A percentile compares a stretch with the other conserved stretches of the same genome.
Conservation (phyloP, 371 early-diverging fungal genomes). For the Smittium culicis region DNA sequence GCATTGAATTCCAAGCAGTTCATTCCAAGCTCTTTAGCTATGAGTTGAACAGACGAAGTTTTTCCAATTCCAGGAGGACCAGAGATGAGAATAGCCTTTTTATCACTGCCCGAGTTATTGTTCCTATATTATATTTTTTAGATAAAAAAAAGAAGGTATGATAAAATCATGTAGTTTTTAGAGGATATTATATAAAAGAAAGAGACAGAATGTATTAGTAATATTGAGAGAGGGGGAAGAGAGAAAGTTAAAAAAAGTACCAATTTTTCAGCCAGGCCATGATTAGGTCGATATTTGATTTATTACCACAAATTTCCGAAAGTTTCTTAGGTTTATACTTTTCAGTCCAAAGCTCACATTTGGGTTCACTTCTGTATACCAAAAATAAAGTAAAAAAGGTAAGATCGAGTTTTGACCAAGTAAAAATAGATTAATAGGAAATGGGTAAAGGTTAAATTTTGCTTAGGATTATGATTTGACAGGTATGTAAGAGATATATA, state of each 20-base stretch:
- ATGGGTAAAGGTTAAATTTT: too few relatives aligned
- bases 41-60: conserved; percentile 90
- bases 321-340: conserved; percentile 82
- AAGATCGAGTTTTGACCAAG: too few relatives aligned
- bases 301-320: conserved; percentile 90
- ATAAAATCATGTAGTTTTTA: neutral
- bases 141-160: neutral
- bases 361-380: neutral
- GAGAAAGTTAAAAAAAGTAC: conserved; percentile 26
- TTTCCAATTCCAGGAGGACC: conserved; percentile 99
- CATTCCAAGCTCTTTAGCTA: conserved; percentile 63
- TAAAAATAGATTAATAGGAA: too few relatives aligned
- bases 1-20: conserved; percentile 97
- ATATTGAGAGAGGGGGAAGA: neutral
- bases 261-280: conserved; percentile 59
- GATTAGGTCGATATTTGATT: conserved; percentile 48
- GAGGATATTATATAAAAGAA: too few relatives aligned
- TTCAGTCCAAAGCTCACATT: conserved; percentile 80
- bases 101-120: conserved; percentile 21
- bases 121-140: conserved; percentile 20
- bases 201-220: neutral
- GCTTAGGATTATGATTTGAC: too few relatives aligned
- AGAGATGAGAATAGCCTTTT: conserved; percentile 71
- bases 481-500: too few relatives aligned
- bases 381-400: neutral